phyloP scores from a whole-genome alignment of 129 eudicot species.

The Rutidosis leptorrhynchoides region DNA sequence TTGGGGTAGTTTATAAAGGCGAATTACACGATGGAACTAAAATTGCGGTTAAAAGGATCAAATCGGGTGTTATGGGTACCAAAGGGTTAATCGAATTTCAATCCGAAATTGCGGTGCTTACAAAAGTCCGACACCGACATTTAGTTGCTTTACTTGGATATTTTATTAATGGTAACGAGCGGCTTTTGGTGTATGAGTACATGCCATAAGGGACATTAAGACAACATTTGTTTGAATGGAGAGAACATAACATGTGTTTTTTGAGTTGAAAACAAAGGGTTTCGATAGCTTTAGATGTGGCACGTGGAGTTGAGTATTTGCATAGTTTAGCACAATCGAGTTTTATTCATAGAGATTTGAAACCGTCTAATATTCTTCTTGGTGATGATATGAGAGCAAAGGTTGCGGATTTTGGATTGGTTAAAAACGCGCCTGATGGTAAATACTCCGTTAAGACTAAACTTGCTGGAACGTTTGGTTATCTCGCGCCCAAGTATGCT shows the following conservation, averaged over 20 bases:
- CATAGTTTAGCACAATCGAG: constrained; percentile 58
- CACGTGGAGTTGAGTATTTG: constrained; percentile 58
- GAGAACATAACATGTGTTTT: constrained; percentile 28
- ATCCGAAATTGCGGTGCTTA: constrained; percentile 59
- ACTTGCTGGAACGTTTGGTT: constrained; percentile 60
- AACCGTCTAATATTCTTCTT: constrained; percentile 55
- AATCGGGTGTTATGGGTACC: constrained; percentile 45
- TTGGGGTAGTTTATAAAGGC: constrained; percentile 58
- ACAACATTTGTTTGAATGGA: constrained; percentile 50
- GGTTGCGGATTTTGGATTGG: constrained; percentile 64
- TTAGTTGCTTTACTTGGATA: constrained; percentile 55
- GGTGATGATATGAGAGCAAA: constrained; percentile 67
- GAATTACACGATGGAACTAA: constrained; percentile 58
- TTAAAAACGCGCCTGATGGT: constrained; percentile 58
- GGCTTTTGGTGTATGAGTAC: constrained; percentile 63
- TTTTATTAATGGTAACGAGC: constrained; percentile 55
- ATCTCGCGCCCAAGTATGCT: constrained; percentile 61
- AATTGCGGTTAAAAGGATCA: constrained; percentile 66
- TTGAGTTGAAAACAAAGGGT: constrained; percentile 58
- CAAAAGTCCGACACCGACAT: constrained; percentile 55
- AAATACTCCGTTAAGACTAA: constrained; percentile 55
- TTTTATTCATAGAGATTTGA: constrained; percentile 55
- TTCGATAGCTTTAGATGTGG: constrained; percentile 58
- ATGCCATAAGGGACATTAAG: constrained; percentile 62
- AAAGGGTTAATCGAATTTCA: constrained; percentile 60